These are phyloP conservation scores for Miscanthus lutarioriparius DNA, from an alignment of 176 grass and related monocot species.

Conservation along the genomic window DNA sequence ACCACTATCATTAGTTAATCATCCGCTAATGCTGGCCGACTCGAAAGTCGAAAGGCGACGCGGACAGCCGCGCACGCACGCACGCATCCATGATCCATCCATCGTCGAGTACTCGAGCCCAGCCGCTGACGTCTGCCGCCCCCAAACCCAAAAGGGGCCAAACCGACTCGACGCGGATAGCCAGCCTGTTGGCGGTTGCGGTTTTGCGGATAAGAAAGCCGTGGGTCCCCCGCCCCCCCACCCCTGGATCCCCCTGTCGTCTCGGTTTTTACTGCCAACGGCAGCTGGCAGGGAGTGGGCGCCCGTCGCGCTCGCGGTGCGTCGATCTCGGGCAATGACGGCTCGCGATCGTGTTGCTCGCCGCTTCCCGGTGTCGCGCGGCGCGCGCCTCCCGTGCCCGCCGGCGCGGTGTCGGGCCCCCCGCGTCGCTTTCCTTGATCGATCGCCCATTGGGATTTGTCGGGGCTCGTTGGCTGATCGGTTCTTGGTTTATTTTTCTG, in stretches of 20 bases:
- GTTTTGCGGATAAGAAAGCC: background rate
- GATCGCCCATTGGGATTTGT: background rate
- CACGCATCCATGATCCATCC: background rate
- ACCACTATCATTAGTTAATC: conserved; percentile 36
- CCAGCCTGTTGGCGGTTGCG: background rate
- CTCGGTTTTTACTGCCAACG: background rate
- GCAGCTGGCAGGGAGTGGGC: background rate
- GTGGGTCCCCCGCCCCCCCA: background rate
- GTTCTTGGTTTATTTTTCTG: background rate
- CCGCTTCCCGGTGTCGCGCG: conserved; percentile 12
- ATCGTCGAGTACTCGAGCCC: background rate
- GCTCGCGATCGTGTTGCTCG: background rate
- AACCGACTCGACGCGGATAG: background rate
- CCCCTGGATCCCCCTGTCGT: too few species aligned
- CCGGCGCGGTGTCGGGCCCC: conserved; percentile 30
- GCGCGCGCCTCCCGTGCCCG: background rate
- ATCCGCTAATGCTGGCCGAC: conserved; percentile 36
- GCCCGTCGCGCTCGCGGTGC: background rate
- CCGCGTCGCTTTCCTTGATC: conserved; percentile 18
- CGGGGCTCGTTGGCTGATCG: too few species aligned
- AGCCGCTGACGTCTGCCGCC: background rate
- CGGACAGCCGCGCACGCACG: conserved; percentile 29
- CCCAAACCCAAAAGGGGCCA: background rate
- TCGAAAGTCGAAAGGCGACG: conserved; percentile 62
- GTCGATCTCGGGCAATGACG: background rate